phyloP scores from a whole-genome alignment of 2,329 filamentous ascomycete genomes.

The Sphaerulina musiva region DNA sequence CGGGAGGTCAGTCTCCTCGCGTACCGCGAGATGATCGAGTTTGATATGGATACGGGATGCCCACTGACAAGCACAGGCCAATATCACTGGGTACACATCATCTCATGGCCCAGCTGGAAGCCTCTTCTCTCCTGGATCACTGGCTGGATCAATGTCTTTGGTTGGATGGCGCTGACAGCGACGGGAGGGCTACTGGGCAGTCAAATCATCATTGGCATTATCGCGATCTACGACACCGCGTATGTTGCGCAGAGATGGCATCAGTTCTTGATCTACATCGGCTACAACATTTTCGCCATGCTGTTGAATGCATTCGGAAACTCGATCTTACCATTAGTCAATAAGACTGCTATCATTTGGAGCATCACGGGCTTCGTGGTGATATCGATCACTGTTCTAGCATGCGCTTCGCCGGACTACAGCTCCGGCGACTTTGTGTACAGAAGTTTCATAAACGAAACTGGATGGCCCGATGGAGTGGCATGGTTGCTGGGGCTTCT shows the following conservation, averaged over 20 bases:
- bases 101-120: constrained; percentile 55
- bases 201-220: constrained; percentile 59
- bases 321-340: constrained; percentile 56
- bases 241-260: constrained; percentile 60
- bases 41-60: background rate
- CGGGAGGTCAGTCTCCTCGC: constrained; percentile 11
- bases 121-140: constrained; percentile 62
- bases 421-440: constrained; percentile 61
- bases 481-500: constrained; percentile 42
- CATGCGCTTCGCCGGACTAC: constrained; percentile 59
- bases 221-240: constrained; percentile 53
- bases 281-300: constrained; percentile 55
- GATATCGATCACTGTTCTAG: constrained; percentile 63
- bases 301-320: constrained; percentile 61
- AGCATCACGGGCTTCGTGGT: constrained; percentile 61
- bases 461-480: constrained; percentile 36
- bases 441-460: constrained; percentile 56
- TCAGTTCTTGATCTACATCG: constrained; percentile 66
- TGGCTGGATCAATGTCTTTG: constrained; percentile 67
- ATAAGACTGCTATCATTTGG: constrained; percentile 65
- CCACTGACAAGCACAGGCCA: constrained; percentile 28
- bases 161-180: constrained; percentile 62
- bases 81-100: constrained; percentile 67
- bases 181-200: constrained; percentile 62
- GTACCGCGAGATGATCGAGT: background rate